Evolutionary conservation across 2,329 filamentous ascomycete species (phyloP).

Genomic region (Penicillium freii): DNA sequence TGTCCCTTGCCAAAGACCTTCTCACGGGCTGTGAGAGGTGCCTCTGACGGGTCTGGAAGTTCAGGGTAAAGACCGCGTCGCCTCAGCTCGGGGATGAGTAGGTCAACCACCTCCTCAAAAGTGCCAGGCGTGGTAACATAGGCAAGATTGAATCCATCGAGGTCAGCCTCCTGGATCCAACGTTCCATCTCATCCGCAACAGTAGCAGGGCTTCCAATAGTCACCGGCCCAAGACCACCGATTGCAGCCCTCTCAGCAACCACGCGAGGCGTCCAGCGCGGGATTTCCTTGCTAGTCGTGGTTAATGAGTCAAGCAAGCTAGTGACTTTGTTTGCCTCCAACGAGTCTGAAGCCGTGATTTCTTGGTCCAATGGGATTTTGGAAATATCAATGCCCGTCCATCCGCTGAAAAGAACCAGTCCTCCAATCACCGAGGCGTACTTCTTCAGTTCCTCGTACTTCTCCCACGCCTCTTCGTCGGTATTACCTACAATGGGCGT

Average conservation of each 20-base stretch:
- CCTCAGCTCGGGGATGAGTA: constrained; percentile 50
- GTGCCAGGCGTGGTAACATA: constrained; percentile 54
- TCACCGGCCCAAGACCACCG: constrained; percentile 51
- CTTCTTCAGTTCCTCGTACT: constrained; percentile 52
- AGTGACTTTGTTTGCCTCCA: constrained; percentile 53
- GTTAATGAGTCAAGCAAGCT: constrained; percentile 52
- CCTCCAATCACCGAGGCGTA: constrained; percentile 56
- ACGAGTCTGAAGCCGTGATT: constrained; percentile 54
- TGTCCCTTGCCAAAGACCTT: constrained; percentile 63
- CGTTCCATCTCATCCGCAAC: constrained; percentile 51
- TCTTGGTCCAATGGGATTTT: constrained; percentile 58
- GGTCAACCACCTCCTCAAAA: constrained; percentile 53
- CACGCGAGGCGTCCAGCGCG: constrained; percentile 47
- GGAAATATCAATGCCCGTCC: constrained; percentile 61
- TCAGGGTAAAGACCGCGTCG: constrained; percentile 44
- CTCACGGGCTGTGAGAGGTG: constrained; percentile 53
- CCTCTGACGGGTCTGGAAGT: constrained; percentile 25
- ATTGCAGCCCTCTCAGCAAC: constrained; percentile 50
- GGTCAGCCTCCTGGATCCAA: constrained; percentile 46
- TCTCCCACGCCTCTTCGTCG: constrained; percentile 54
- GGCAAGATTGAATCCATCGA: constrained; percentile 46
- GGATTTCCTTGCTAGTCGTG: constrained; percentile 49
- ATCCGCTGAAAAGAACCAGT: constrained; percentile 56
- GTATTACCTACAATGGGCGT: constrained; percentile 52
- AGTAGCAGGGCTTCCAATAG: constrained; percentile 46